A percentile compares a stretch with the other conserved stretches of the same genome.
Evolutionary conservation across 169 alveolate genomes (phyloP).

Genomic region (Miamiensis avidus): DNA sequence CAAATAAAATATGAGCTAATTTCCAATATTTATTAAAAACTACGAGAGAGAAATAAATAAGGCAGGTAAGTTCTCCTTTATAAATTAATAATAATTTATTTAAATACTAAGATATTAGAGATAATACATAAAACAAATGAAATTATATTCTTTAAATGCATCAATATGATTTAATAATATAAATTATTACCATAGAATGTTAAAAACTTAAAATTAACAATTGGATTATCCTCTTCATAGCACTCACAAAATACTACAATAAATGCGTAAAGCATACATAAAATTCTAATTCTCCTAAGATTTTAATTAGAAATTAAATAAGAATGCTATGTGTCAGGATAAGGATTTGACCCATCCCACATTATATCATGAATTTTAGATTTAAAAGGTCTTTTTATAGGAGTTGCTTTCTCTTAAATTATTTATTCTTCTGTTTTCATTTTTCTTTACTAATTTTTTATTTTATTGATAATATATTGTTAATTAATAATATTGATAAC

Average conservation of each 20-base stretch:
- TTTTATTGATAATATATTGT: too few relatives aligned
- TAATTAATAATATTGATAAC: too few relatives aligned
- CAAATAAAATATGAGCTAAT: slow-evolving; percentile 9
- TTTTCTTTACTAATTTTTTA: too few relatives aligned
- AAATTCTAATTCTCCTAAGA: neutral
- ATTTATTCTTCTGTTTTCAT: too few relatives aligned
- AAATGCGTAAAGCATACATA: neutral
- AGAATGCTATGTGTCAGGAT: neutral
- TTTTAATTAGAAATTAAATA: too few relatives aligned
- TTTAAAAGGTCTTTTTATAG: too few relatives aligned
- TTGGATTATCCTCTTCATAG: neutral
- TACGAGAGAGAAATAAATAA: neutral
- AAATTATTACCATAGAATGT: neutral
- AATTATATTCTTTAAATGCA: too few relatives aligned
- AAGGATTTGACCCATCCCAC: neutral
- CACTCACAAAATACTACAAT: neutral
- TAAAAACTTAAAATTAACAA: neutral
- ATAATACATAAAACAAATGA: too few relatives aligned
- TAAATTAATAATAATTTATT: too few relatives aligned
- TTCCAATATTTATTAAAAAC: slow-evolving; percentile 6
- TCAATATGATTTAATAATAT: too few relatives aligned
- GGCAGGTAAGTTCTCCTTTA: neutral
- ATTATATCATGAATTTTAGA: neutral
- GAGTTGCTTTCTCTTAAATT: too few relatives aligned
- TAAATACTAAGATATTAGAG: too few relatives aligned